Percentiles rank a stretch among this genome's conserved stretches.
Conservation (phyloP, 768 basidiomycete species). For the Suillus bovinus region DNA sequence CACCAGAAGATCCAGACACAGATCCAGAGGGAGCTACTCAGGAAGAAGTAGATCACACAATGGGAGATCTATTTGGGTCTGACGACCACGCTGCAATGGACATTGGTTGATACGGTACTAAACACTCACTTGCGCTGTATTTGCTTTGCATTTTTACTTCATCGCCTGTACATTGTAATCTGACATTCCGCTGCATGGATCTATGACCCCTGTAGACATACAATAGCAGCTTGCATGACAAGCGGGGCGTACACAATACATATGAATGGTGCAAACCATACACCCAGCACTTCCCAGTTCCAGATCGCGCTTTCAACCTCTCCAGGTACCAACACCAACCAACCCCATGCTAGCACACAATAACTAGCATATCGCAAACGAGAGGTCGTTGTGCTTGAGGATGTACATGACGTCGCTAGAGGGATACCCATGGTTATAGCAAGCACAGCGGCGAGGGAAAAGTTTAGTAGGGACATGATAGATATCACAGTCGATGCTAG, state of each 20-base stretch:
- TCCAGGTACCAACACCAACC: slow-evolving; percentile 49
- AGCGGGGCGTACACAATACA: slow-evolving; percentile 80
- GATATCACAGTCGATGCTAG: slow-evolving; percentile 85
- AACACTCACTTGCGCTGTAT: background rate
- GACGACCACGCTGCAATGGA: slow-evolving; percentile 42
- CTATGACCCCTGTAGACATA: slow-evolving; percentile 41
- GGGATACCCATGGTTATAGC: slow-evolving; percentile 67
- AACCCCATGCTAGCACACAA: slow-evolving; percentile 52
- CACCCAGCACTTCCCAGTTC: slow-evolving; percentile 78
- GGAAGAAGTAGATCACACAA: slow-evolving; percentile 35
- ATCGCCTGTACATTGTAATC: background rate
- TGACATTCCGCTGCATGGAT: background rate
- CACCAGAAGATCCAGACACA: slow-evolving; percentile 38
- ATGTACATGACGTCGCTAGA: slow-evolving; percentile 42
- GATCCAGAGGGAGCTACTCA: slow-evolving; percentile 40
- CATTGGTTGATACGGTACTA: slow-evolving; percentile 22
- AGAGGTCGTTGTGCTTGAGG: slow-evolving; percentile 18
- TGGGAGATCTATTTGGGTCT: slow-evolving; percentile 47
- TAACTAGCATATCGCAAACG: slow-evolving; percentile 42
- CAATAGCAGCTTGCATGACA: slow-evolving; percentile 67
- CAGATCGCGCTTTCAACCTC: slow-evolving; percentile 56
- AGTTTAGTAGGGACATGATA: slow-evolving; percentile 86
- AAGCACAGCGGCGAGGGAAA: slow-evolving; percentile 80
- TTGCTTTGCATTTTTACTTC: background rate
- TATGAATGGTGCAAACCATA: slow-evolving; percentile 83